phyloP scores from a whole-genome alignment of 345 rosid genomes.

The Triadica sebifera region DNA sequence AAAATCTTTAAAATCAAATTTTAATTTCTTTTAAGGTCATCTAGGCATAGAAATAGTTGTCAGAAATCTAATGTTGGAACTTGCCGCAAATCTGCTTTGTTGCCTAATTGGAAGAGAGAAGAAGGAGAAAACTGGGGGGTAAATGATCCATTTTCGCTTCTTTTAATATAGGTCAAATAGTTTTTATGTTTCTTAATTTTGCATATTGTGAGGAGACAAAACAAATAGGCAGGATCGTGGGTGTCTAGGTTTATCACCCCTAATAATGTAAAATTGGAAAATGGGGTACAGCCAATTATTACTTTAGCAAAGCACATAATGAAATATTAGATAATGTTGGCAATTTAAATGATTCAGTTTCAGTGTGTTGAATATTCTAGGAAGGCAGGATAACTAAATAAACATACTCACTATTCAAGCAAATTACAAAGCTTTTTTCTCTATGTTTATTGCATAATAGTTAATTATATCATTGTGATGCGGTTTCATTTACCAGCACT shows the following conservation, averaged over 20 bases:
- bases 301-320: neutral
- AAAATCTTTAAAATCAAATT: neutral
- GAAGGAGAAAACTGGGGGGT: too few relatives aligned
- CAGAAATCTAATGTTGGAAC: too few relatives aligned
- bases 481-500: neutral
- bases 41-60: neutral
- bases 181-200: too few relatives aligned
- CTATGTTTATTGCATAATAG: neutral
- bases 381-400: neutral
- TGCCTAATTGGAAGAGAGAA: neutral
- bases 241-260: too few relatives aligned
- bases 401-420: neutral
- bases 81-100: neutral
- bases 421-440: neutral
- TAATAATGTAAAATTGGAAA: too few relatives aligned
- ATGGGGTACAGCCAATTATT: too few relatives aligned
- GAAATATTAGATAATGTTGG: neutral
- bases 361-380: neutral
- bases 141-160: too few relatives aligned
- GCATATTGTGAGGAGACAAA: too few relatives aligned
- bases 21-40: neutral
- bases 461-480: neutral
- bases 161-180: too few relatives aligned
- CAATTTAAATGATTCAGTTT: neutral
- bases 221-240: too few relatives aligned